Base-by-base conservation (phyloP, 192 early-diverging fungal species). In the Gonapodya sp. region DNA sequence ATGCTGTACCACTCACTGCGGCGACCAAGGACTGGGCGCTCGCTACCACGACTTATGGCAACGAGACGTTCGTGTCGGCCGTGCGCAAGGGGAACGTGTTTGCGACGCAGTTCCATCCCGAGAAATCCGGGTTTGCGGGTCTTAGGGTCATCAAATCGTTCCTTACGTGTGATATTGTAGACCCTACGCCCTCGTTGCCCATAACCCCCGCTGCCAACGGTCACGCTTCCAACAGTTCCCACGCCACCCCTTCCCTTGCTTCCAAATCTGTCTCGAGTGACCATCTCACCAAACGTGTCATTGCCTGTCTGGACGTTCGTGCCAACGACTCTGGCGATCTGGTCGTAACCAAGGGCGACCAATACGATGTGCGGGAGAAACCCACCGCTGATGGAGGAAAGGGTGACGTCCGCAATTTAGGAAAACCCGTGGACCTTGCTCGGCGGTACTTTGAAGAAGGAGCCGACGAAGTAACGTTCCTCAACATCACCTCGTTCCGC, bases 341-440 rank as follows among this genome's bases (percentile, higher is more conserved):
- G 35, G 98, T 99, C 1, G 98, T 99, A 0, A 99, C 98, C 31
- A 99, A 99, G 85, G 98, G 98, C 34, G 97, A 99, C 85, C 96
- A 98, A 83, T 98, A 99, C 88, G 98, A 98, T 83, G 97, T 99
- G 0, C 91, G 97, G 18, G 97, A 98, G 82, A 84, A 86, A 1
- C 46, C 46, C 8, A n/a, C n/a, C n/a, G 83, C n/a, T 46, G 74
- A 75, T 36, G 73, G 82, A 2, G 89, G 85, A 32, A 74, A 75
- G 0, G 88, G 90, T 18, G 87, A 94, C 31, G 96, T 99, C 30
- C 91, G 98, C 0, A 99, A 99, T 83, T 85, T 99, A 35, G 98
- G 98, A 24, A 97, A 97, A 80, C 98, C 98, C 2, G 97, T 99
- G 0, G 96, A 97, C 37, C 86, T 99, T 46, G 95, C 96, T 24